Base-by-base conservation (phyloP, 495 filamentous ascomycete genomes). In the Collariella sp. region DNA sequence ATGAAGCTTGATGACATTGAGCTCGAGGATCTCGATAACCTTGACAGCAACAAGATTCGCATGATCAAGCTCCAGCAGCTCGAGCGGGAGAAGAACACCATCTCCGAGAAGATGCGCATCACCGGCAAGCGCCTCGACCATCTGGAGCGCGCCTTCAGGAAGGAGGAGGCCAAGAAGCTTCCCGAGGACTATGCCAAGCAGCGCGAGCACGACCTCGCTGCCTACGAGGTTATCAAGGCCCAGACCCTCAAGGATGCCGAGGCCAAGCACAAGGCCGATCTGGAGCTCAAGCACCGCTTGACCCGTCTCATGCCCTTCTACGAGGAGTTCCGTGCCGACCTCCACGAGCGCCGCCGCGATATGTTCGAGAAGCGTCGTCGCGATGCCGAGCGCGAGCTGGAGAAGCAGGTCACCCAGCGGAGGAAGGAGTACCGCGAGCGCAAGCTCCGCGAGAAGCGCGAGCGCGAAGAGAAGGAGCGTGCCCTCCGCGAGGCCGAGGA, bases 41-140 rank as follows among this genome's bases (percentile, higher is more conserved):
- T 96, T 39, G 93, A 97, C 69, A 86, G 81, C 66, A 86, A 87
- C 67, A 86, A 84, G 59, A 84, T 98, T 58, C 89, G 93, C 67
- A 84, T 87, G 52, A 86, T 98, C 73, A 96, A 96, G 76, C 82
- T 98, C 39, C 86, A 88, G 39, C 90, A 95, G 67, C 81, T 98
- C 15, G 93, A 97, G 72, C 89, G 91, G 55, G 94, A 98, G 76
- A 98, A 97, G 83, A 94, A 91, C 64, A 90, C 81, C 62, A 82
- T 96, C 59, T 82, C 84, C 41, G 91, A 96, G 69, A 89, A 87
- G 63, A 78, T 97, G 41, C 84, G 90, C 56, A 80, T 91, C 57
- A 95, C 91, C 45, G 87, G 86, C 67, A 96, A 96, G 80, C 85
- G 93, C 56, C 90, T 97, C 66, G 93, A 98, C 69, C 93, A 98